Conservation (phyloP, 257 asterid genomes). For the Penstemon newberryi region DNA sequence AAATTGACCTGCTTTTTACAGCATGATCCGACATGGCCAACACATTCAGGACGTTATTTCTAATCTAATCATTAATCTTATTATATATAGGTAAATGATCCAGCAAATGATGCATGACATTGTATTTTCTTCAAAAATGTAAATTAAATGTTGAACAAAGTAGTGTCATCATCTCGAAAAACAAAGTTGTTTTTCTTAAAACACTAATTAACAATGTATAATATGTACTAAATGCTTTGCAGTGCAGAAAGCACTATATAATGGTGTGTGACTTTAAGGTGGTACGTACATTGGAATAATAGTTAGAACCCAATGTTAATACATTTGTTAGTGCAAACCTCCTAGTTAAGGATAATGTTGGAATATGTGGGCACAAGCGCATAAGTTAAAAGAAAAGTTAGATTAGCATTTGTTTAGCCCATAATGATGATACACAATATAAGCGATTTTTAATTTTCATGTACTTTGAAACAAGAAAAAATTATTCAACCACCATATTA, state of each 20-base stretch:
- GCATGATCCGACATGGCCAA: no score
- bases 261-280: conserved; percentile 30
- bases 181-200: no score
- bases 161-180: no score
- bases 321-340: conserved; percentile 7
- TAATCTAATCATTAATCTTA: no score
- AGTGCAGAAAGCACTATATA: conserved; percentile 30
- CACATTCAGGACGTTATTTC: no score
- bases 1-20: no score
- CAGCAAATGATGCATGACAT: no score
- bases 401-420: background rate
- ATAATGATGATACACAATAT: background rate
- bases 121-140: no score
- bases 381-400: conserved; percentile 7
- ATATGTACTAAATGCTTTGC: background rate
- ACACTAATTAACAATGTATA: background rate
- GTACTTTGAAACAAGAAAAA: background rate
- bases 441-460: background rate
- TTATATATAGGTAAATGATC: no score
- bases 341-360: conserved; percentile 37
- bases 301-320: conserved; percentile 12
- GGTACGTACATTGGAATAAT: conserved; percentile 23
- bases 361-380: conserved; percentile 37
- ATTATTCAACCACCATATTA: no score
- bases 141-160: no score